Conservation (phyloP, 768 basidiomycete species). For the Rhodotorula taiwanensis region DNA sequence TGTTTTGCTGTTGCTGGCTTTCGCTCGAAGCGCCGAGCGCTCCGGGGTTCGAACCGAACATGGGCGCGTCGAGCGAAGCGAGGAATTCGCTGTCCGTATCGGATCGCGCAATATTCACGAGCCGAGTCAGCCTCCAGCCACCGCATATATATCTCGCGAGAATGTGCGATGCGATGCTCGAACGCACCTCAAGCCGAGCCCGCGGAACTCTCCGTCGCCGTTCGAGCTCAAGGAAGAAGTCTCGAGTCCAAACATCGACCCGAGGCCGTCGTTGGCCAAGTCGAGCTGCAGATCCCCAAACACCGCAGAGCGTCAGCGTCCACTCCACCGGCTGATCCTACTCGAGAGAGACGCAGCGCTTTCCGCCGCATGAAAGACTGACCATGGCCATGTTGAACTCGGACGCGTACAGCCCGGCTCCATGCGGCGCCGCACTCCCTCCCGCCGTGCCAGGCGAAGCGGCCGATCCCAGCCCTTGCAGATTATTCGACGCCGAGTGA, state of each 20-base stretch:
- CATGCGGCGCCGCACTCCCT: too few species aligned
- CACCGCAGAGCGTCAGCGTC: too few species aligned
- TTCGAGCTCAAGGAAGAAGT: conserved; percentile 23
- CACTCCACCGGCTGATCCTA: too few species aligned
- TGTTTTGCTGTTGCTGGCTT: too few species aligned
- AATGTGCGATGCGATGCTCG: background rate
- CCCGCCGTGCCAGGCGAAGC: too few species aligned
- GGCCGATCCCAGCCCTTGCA: too few species aligned
- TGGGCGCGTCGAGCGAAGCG: conserved; percentile 61
- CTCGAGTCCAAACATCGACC: conserved; percentile 21
- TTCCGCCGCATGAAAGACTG: background rate
- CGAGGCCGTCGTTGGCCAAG: conserved; percentile 26
- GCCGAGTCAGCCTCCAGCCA: background rate
- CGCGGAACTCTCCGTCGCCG: conserved; percentile 36
- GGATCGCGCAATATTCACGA: conserved; percentile 6
- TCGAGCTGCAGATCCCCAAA: conserved; percentile 54
- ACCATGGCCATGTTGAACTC: conserved; percentile 37
- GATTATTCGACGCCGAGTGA: too few species aligned
- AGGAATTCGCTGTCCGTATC: conserved; percentile 70
- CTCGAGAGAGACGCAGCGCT: too few species aligned
- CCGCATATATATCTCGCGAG: background rate
- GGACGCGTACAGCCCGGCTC: background rate
- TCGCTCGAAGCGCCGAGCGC: too few species aligned
- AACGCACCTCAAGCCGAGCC: conserved; percentile 37
- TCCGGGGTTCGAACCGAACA: conserved; percentile 45